These are phyloP conservation scores for Cucumis sativus DNA, from an alignment of 306 rosid genomes.

Conservation along the genomic window DNA sequence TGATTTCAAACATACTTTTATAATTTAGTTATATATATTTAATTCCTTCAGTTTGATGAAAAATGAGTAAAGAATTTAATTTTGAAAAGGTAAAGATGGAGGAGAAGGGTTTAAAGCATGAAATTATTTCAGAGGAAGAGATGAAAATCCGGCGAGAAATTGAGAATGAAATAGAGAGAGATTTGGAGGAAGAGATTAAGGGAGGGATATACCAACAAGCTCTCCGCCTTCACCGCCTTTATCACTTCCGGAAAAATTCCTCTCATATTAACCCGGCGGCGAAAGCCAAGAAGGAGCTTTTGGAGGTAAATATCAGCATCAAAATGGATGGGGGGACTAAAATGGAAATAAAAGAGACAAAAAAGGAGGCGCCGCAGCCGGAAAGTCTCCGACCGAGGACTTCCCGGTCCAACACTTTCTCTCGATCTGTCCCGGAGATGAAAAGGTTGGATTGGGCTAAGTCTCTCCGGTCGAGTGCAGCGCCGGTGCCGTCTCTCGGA, in stretches of 20 bases:
- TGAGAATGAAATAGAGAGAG: slow-evolving; percentile 49
- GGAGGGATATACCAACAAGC: slow-evolving; percentile 48
- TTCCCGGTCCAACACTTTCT: background rate
- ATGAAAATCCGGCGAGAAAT: slow-evolving; percentile 47
- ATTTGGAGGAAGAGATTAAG: slow-evolving; percentile 59
- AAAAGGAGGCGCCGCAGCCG: slow-evolving; percentile 9
- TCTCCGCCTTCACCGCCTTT: slow-evolving; percentile 39
- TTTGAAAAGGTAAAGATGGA: background rate
- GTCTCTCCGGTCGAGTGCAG: slow-evolving; percentile 26
- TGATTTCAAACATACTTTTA: too few species aligned
- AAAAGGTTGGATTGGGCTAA: slow-evolving; percentile 55
- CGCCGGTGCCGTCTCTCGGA: slow-evolving; percentile 9
- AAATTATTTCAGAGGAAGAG: slow-evolving; percentile 34
- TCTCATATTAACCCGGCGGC: background rate
- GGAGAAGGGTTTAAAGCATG: background rate
- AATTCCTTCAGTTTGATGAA: background rate
- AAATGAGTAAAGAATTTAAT: background rate
- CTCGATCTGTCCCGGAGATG: background rate
- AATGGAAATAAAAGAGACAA: slow-evolving; percentile 44
- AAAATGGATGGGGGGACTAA: slow-evolving; percentile 48
- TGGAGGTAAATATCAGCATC: slow-evolving; percentile 48
- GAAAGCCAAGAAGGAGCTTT: slow-evolving; percentile 9
- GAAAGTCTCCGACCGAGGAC: slow-evolving; percentile 12
- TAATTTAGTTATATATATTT: too few species aligned
- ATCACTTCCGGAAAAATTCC: slow-evolving; percentile 25